These are phyloP conservation scores for Sistotremastrum suecicum DNA, from an alignment of 768 basidiomycete species.

Conservation along the genomic window DNA sequence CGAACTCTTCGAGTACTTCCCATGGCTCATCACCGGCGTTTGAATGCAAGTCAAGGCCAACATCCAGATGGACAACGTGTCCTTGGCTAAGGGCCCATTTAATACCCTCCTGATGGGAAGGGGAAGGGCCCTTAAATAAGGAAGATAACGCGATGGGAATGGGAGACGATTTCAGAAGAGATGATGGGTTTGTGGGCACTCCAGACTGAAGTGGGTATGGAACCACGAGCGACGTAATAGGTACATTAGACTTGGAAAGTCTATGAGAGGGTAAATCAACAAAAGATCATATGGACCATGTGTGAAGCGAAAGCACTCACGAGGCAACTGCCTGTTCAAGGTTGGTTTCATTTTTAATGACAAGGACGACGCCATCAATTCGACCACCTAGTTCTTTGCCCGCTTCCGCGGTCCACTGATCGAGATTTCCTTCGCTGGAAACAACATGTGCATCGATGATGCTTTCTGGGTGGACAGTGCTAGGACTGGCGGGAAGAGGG, in stretches of 20 bases:
- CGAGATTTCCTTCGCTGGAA: constrained; percentile 25
- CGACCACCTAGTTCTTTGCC: constrained; percentile 31
- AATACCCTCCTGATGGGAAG: constrained; percentile 39
- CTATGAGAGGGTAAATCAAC: neutral
- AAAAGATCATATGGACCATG: neutral
- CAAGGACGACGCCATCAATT: constrained; percentile 42
- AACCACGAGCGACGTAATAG: constrained; percentile 42
- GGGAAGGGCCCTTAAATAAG: constrained; percentile 34
- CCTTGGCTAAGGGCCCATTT: constrained; percentile 52
- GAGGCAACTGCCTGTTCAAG: constrained; percentile 28
- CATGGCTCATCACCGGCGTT: constrained; percentile 35
- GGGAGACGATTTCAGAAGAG: constrained; percentile 21
- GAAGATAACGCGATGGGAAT: constrained; percentile 43
- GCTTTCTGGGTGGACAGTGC: constrained; percentile 42
- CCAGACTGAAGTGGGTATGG: constrained; percentile 46
- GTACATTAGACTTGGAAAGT: constrained; percentile 13
- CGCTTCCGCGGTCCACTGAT: constrained; percentile 39
- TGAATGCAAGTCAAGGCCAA: constrained; percentile 31
- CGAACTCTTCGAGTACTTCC: constrained; percentile 59
- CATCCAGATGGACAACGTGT: constrained; percentile 56
- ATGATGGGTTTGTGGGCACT: constrained; percentile 24
- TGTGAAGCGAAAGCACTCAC: constrained; percentile 24
- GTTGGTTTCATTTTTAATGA: constrained; percentile 26
- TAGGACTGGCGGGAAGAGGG: constrained; percentile 55
- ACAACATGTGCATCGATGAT: constrained; percentile 61